Percentiles rank a stretch among this genome's conserved stretches.
Conservation (phyloP, 805 yeast genomes). For the Spathaspora arborariae region DNA sequence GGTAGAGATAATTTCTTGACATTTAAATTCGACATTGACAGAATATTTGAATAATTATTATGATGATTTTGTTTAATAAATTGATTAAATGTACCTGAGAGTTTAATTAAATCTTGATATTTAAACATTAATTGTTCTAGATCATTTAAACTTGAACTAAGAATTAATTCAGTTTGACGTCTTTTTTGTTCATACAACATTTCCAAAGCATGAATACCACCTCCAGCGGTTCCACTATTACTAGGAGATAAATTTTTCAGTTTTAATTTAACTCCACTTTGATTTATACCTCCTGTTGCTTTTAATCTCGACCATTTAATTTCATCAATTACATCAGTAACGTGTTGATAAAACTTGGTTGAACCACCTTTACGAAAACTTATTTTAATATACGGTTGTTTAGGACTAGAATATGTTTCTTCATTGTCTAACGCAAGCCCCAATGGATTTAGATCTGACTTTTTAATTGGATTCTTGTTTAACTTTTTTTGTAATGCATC, state of each 20-base stretch:
- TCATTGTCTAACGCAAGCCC: conserved; percentile 24
- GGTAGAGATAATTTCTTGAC: conserved; percentile 39
- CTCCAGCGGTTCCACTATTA: conserved; percentile 8
- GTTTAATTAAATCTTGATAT: conserved; percentile 64
- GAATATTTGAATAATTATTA: not conserved
- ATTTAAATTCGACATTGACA: conserved; percentile 28
- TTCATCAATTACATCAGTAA: conserved; percentile 39
- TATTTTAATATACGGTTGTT: conserved; percentile 49
- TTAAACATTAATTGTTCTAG: conserved; percentile 72
- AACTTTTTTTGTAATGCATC: not conserved
- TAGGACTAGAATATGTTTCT: conserved; percentile 29
- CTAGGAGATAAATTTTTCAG: conserved; percentile 1
- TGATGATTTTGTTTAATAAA: not conserved
- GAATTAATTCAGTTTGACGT: conserved; percentile 53
- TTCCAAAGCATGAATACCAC: conserved; percentile 73
- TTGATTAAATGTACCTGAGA: conserved; percentile 45
- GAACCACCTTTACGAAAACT: conserved; percentile 79
- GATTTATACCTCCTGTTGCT: conserved; percentile 32
- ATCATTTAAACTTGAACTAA: conserved; percentile 71
- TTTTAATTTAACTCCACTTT: conserved; percentile 27
- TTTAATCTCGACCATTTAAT: conserved; percentile 46
- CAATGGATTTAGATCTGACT: conserved; percentile 7
- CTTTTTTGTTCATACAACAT: conserved; percentile 51
- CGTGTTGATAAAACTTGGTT: conserved; percentile 44
- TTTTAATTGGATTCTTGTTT: not conserved